phyloP scores from a whole-genome alignment of 2,329 filamentous ascomycete genomes.

The Xenosphaeropsis pyriputrescens region DNA sequence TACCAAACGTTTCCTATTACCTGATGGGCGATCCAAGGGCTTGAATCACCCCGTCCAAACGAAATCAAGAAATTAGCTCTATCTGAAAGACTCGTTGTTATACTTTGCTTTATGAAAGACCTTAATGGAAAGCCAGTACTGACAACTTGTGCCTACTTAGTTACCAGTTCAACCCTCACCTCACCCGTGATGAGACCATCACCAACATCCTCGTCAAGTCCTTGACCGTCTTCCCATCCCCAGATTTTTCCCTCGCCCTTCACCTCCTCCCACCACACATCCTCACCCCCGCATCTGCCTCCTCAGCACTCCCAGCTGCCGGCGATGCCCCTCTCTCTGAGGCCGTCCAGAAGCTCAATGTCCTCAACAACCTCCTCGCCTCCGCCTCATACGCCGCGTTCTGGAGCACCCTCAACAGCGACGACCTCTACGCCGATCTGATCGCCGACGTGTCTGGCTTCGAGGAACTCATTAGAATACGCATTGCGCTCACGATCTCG shows the following conservation, averaged over 20 bases:
- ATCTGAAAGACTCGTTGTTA: slow-evolving; percentile 40
- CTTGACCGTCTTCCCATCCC: slow-evolving; percentile 89
- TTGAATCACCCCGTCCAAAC: slow-evolving; percentile 40
- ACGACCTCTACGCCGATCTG: slow-evolving; percentile 91
- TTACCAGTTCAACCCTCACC: slow-evolving; percentile 99
- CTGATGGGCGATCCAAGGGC: slow-evolving; percentile 48
- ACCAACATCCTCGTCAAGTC: slow-evolving; percentile 99
- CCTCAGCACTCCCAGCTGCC: slow-evolving; percentile 30
- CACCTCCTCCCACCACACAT: slow-evolving; percentile 83
- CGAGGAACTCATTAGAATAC: slow-evolving; percentile 81
- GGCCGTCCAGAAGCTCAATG: slow-evolving; percentile 58
- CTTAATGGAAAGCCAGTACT: background rate
- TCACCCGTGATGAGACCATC: slow-evolving; percentile 89
- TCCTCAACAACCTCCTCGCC: slow-evolving; percentile 66
- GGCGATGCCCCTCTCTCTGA: slow-evolving; percentile 63
- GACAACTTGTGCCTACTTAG: slow-evolving; percentile 28
- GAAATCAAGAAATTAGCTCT: slow-evolving; percentile 63
- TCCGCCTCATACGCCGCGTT: slow-evolving; percentile 82
- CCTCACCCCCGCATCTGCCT: slow-evolving; percentile 42
- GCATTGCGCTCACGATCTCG: slow-evolving; percentile 77
- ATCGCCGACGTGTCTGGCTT: slow-evolving; percentile 91
- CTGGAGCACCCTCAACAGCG: slow-evolving; percentile 84
- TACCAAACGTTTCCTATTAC: slow-evolving; percentile 96
- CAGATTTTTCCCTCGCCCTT: slow-evolving; percentile 88
- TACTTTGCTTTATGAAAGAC: background rate